Evolutionary conservation across 345 rosid species (phyloP), one percentile per base, ranked within the genome.

Genomic region (Eutrema yunnanense): DNA sequence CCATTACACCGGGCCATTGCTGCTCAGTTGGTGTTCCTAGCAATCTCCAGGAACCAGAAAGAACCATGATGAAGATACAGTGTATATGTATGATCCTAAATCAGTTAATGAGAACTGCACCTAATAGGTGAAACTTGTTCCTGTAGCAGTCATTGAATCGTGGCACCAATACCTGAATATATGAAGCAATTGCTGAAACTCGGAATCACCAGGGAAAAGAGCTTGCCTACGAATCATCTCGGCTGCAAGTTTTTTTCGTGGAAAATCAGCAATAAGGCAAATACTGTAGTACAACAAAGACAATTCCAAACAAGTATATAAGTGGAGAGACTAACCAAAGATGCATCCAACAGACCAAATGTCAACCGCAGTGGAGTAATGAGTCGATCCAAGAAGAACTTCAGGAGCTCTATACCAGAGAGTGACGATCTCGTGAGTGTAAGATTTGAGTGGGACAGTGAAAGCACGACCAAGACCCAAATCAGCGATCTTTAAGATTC

Each of bases 301-400:
- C 43, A 29, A 67, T 3, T 11, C 33, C 26, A 63, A 63, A 22
- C 26, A 22, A 22, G 2, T 22, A 1, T 22, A 22, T 1, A 9
- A 64, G 9, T 3, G 8, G 0, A 1, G 2, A 9, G n/a, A 58
- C 78, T 49, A 5, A 75, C 79, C 92, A 78, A 94, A 94, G 75
- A 94, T 92, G 75, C 97, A 94, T 33, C 99, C 99, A 72, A 94
- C 97, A 10, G 99, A 94, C 99, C 99, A 94, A 57, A 94, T 85
- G 69, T 94, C 99, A 61, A 92, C 97, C 0, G 88, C 96, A 56
- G 96, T 94, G 46, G 96, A 91, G 83, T 94, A 94, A 81, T 88
- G 99, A 67, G 90, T 85, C 38, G 97, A 87, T 27, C 98, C 98
- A 64, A 94, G 92, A 53, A 91, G 83, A 78, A 94, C 92, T 60